Conservation (phyloP, 2,329 filamentous ascomycete species). For the Aphanoascus verrucosus region DNA sequence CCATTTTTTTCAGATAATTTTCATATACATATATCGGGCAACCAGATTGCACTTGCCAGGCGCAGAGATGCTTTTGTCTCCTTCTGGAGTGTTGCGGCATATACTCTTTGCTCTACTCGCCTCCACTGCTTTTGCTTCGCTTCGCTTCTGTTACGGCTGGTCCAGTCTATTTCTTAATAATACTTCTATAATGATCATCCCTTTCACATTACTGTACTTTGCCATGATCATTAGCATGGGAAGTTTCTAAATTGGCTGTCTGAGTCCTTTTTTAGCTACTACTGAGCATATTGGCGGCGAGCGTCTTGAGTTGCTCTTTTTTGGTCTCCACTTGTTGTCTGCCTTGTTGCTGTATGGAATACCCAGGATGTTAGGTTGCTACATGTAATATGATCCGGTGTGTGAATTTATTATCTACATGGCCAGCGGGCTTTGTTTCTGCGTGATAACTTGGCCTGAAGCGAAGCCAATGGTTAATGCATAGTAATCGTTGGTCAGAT, state of each 20-base stretch:
- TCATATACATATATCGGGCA: background rate
- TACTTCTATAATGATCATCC: slow-evolving; percentile 3
- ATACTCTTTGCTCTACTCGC: background rate
- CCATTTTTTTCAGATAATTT: background rate
- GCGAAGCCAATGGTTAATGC: too few species aligned
- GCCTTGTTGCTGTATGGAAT: background rate
- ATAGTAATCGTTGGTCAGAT: too few species aligned
- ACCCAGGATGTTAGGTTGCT: background rate
- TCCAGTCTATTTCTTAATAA: background rate
- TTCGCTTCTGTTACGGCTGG: slow-evolving; percentile 6
- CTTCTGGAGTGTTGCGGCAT: background rate
- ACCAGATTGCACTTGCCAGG: background rate
- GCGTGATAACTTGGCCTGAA: too few species aligned
- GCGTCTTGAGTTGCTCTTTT: background rate
- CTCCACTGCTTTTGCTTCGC: background rate
- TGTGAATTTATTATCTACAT: too few species aligned
- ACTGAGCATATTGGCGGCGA: slow-evolving; percentile 3
- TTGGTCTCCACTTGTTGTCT: background rate
- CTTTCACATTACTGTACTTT: too few species aligned
- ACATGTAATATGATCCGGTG: too few species aligned
- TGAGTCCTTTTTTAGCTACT: background rate
- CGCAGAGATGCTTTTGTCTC: background rate
- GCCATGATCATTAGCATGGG: background rate
- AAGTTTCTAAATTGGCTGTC: background rate
- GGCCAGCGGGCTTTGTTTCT: too few species aligned